A percentile compares a stretch with the other conserved stretches of the same genome.
These are phyloP conservation scores for Amanita subjunquillea DNA, from an alignment of 768 basidiomycete genomes.

Conservation along the genomic window DNA sequence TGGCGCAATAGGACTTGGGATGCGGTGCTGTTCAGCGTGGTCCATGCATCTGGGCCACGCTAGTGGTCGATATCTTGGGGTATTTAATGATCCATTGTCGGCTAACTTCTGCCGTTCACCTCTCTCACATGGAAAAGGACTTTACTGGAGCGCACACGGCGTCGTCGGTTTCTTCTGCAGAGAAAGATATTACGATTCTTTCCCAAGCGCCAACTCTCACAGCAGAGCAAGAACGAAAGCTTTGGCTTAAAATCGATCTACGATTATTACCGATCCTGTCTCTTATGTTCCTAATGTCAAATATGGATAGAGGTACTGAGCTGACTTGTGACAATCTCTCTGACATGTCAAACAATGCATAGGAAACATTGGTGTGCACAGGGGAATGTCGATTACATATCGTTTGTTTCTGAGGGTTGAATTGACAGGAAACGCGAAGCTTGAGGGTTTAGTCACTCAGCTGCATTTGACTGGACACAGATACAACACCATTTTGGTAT, in stretches of 20 bases:
- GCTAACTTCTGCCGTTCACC: too few relatives aligned
- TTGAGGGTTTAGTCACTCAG: conserved; percentile 52
- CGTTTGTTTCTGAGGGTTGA: neutral
- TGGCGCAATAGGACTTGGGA: too few relatives aligned
- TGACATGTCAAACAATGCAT: neutral
- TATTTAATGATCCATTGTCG: too few relatives aligned
- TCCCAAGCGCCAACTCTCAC: too few relatives aligned
- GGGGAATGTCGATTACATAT: neutral
- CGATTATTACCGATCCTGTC: conserved; percentile 48
- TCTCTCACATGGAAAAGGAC: too few relatives aligned
- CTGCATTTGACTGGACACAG: conserved; percentile 45
- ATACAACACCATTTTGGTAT: conserved; percentile 58
- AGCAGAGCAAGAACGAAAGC: conserved; percentile 33
- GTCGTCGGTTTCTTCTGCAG: too few relatives aligned
- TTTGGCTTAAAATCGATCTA: conserved; percentile 50
- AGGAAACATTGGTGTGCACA: neutral
- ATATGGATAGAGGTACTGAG: conserved; percentile 47
- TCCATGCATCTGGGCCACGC: too few relatives aligned
- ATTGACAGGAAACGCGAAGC: conserved; percentile 46
- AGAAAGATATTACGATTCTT: too few relatives aligned
- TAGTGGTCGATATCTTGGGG: too few relatives aligned
- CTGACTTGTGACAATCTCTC: neutral
- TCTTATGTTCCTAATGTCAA: conserved; percentile 51
- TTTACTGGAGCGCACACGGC: too few relatives aligned
- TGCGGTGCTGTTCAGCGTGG: too few relatives aligned